Evolutionary conservation across 768 basidiomycete genomes (phyloP), one percentile per base, ranked within the genome.

Genomic region (Coprinopsis marcescibilis): DNA sequence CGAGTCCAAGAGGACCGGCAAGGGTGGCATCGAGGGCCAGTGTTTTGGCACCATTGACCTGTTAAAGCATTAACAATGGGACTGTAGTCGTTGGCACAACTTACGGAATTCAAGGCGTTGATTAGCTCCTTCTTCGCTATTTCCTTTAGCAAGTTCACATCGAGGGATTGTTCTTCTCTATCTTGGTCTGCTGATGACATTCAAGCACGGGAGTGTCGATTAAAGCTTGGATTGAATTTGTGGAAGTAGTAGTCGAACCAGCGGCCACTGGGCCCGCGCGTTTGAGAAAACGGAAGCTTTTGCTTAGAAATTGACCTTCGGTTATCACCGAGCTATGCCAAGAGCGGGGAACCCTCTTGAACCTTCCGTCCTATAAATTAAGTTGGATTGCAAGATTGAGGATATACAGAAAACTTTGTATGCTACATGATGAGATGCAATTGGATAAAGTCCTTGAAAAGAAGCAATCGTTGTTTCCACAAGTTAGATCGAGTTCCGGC

Each of bases 21-120:
- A 98, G 69, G 2, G 83, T 74, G 3, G 87, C 72, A 57, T 97
- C 92, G 1, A 99, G 76, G n/a, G 98, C 89, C 23, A 99, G 80
- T 1, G 95, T 99, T 72, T 99, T 98, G 36, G 88, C 85, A 13
- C 94, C 94, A 65, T 86, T 89, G 7, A 92, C 85, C 89, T 91
- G 51, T 52, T 46, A 36, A 47, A 50, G 27, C 40, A 32, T n/a
- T 32, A 32, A 8, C 29, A 32, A n/a, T n/a, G n/a, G 29, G n/a
- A 32, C 8, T 32, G n/a, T 8, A n/a, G n/a, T 32, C 29, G 8
- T 32, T 32, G 8, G 8, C 8, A 32, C 8, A 32, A 40, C 38
- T 5, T 10, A 8, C 89, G 32, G 89, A 83, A 62, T 95, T 94
- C 52, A 96, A 67, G 15, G 86, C 80, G 57, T 92, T 89, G 1